Percentiles rank a stretch among this genome's conserved stretches.
Conservation (phyloP, 2,329 filamentous ascomycete genomes). For the Sporothrix pallida region DNA sequence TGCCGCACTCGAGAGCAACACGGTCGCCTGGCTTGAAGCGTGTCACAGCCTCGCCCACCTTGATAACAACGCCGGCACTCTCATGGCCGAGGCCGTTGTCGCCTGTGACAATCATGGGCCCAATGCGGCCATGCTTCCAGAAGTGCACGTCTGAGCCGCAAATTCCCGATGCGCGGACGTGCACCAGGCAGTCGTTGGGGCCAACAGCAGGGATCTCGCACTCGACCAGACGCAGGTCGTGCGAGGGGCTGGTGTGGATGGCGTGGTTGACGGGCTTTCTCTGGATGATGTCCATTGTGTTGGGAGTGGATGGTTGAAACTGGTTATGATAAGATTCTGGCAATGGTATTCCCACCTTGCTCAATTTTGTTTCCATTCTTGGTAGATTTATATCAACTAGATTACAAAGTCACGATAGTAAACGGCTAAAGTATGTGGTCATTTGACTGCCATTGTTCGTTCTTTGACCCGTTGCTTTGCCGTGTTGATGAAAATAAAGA, state of each 20-base stretch:
- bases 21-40: conserved; percentile 59
- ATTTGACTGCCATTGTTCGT: background rate
- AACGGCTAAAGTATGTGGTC: no score
- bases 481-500: background rate
- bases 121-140: conserved; percentile 69
- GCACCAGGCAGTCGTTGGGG: conserved; percentile 62
- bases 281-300: conserved; percentile 16
- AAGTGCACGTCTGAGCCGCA: conserved; percentile 70
- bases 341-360: background rate
- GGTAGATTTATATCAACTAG: background rate
- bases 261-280: conserved; percentile 60
- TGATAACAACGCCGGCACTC: conserved; percentile 64
- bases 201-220: conserved; percentile 49
- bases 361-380: background rate
- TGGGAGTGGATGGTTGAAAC: background rate
- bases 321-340: background rate
- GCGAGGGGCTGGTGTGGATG: conserved; percentile 71
- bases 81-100: conserved; percentile 42
- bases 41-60: conserved; percentile 61
- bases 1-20: conserved; percentile 69
- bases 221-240: conserved; percentile 69
- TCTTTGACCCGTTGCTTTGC: background rate
- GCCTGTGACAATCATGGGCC: conserved; percentile 15
- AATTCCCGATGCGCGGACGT: conserved; percentile 67
- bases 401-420: background rate